These are phyloP conservation scores for Endocalyx cinctus DNA, from an alignment of 2,329 filamentous ascomycete genomes.

Conservation along the genomic window DNA sequence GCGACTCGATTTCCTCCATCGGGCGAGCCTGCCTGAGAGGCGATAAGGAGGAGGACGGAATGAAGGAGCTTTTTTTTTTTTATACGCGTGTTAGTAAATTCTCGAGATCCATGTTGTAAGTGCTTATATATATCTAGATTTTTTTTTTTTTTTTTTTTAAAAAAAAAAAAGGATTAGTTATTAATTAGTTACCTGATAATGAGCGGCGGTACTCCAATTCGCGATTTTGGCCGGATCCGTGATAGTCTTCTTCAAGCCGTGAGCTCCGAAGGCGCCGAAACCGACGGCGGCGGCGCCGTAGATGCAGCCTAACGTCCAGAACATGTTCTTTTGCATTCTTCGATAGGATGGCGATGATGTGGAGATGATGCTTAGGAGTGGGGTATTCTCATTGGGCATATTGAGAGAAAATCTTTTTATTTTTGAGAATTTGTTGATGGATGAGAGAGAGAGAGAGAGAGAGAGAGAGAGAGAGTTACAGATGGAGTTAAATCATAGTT, in stretches of 20 bases:
- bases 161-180: too few species aligned
- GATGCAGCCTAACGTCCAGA: conserved; percentile 59
- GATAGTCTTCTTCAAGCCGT: conserved; percentile 59
- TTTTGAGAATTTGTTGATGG: too few species aligned
- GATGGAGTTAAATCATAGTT: too few species aligned
- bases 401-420: too few species aligned
- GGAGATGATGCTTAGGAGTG: conserved; percentile 9
- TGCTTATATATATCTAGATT: too few species aligned
- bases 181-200: conserved; percentile 66
- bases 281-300: conserved; percentile 58
- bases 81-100: too few species aligned
- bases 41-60: conserved; percentile 53
- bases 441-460: too few species aligned
- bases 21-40: conserved; percentile 7
- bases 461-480: too few species aligned
- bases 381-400: conserved; percentile 14
- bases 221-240: conserved; percentile 53
- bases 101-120: too few species aligned
- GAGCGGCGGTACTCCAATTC: conserved; percentile 60
- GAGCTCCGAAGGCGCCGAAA: conserved; percentile 63
- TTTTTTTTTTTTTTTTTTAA: too few species aligned
- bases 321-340: conserved; percentile 23
- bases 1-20: conserved; percentile 53
- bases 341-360: conserved; percentile 7
- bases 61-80: conserved; percentile 60